These are phyloP conservation scores for Misopates orontium DNA, from an alignment of 257 asterid genomes.

Conservation along the genomic window DNA sequence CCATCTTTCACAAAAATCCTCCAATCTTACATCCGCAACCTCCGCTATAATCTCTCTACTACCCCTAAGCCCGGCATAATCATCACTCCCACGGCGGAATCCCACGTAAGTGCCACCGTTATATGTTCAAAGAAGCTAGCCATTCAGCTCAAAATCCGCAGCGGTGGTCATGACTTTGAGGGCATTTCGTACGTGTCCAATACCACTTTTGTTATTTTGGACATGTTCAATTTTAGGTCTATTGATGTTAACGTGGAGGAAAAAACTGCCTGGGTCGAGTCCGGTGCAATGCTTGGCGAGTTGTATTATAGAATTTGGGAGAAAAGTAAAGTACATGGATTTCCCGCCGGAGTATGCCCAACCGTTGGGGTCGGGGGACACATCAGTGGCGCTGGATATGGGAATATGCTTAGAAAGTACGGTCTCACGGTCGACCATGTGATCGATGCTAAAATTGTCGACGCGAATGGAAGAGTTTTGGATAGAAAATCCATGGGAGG, in stretches of 20 bases:
- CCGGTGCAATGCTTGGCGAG: constrained; percentile 46
- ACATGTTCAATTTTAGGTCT: constrained; percentile 40
- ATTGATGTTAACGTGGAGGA: constrained; percentile 25
- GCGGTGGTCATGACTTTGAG: constrained; percentile 35
- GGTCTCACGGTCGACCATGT: constrained; percentile 44
- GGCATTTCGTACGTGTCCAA: constrained; percentile 39
- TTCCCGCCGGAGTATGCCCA: constrained; percentile 48
- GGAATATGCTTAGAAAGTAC: constrained; percentile 32
- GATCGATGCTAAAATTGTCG: constrained; percentile 42
- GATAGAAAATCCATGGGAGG: constrained; percentile 20
- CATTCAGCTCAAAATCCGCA: constrained; percentile 30
- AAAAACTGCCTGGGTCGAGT: constrained; percentile 39
- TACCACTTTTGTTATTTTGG: constrained; percentile 32
- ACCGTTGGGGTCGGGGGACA: constrained; percentile 53
- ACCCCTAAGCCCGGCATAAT: constrained; percentile 31
- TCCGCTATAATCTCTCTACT: constrained; percentile 29
- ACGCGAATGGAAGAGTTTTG: constrained; percentile 39
- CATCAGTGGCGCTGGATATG: constrained; percentile 41
- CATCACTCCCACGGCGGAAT: constrained; percentile 25
- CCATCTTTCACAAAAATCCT: constrained; percentile 25
- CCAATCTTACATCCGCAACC: constrained; percentile 25
- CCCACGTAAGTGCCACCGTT: constrained; percentile 32
- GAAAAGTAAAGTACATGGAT: constrained; percentile 35
- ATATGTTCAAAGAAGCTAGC: constrained; percentile 21
- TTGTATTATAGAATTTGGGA: constrained; percentile 39